Percentiles rank a stretch among this genome's conserved stretches.
Conservation (phyloP, 2,329 filamentous ascomycete species). For the Alternaria sp. region DNA sequence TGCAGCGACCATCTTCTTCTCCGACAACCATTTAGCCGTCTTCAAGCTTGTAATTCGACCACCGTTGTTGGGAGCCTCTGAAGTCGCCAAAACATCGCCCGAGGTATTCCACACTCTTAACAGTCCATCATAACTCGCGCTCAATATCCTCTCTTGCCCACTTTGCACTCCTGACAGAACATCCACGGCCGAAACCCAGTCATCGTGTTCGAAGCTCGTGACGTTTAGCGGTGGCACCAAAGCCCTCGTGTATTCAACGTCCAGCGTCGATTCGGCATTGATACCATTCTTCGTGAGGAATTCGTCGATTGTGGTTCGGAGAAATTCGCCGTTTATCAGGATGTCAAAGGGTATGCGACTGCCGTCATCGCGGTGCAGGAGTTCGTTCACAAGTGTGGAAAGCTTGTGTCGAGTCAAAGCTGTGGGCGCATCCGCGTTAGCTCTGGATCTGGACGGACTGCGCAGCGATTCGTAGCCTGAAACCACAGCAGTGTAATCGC, state of each 20-base stretch:
- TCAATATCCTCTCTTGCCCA: conserved; percentile 77
- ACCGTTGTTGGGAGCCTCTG: conserved; percentile 68
- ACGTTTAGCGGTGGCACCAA: conserved; percentile 88
- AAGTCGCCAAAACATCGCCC: conserved; percentile 82
- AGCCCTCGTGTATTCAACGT: conserved; percentile 91
- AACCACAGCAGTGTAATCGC: background rate
- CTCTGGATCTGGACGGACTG: background rate
- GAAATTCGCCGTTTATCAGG: conserved; percentile 89
- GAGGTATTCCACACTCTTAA: conserved; percentile 87
- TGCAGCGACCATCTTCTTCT: conserved; percentile 79
- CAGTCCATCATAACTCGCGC: conserved; percentile 90
- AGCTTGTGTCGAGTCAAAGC: conserved; percentile 51
- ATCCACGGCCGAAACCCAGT: conserved; percentile 92
- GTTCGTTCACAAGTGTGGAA: conserved; percentile 68
- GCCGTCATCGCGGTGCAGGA: conserved; percentile 61
- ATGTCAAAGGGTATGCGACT: conserved; percentile 87
- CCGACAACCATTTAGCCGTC: conserved; percentile 80
- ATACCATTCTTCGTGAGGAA: conserved; percentile 87
- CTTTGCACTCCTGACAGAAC: conserved; percentile 68
- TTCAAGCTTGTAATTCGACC: conserved; percentile 73
- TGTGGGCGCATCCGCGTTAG: conserved; percentile 21
- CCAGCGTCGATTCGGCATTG: conserved; percentile 84
- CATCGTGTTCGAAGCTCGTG: conserved; percentile 93
- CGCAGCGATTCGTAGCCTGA: background rate
- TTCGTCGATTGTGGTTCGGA: conserved; percentile 87